Conservation (phyloP, 306 rosid species). For the Oxytropis ochrocephala region DNA sequence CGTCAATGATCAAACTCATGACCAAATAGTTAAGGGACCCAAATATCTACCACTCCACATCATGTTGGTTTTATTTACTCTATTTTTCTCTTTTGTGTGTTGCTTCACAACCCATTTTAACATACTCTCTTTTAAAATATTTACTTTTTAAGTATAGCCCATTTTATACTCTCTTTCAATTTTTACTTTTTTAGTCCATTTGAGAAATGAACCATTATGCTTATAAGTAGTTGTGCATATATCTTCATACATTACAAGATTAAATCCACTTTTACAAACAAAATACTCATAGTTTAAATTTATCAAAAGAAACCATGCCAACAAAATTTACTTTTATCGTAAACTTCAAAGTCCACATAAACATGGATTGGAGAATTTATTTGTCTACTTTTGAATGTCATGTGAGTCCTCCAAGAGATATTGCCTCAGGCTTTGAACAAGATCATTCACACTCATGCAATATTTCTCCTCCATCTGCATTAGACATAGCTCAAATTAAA, state of each 20-base stretch:
- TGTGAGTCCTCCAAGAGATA: neutral
- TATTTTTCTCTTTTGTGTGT: too few relatives aligned
- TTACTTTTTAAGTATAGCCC: too few relatives aligned
- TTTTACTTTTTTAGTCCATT: neutral
- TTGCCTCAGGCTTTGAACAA: slow-evolving; percentile 5
- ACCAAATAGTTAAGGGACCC: too few relatives aligned
- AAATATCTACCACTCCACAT: too few relatives aligned
- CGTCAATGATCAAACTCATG: too few relatives aligned
- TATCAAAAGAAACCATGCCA: neutral
- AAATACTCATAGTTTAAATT: neutral
- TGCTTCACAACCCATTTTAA: too few relatives aligned
- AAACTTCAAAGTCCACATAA: neutral
- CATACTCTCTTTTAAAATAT: too few relatives aligned
- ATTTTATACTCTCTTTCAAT: too few relatives aligned
- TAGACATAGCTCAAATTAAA: too few relatives aligned
- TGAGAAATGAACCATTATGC: neutral
- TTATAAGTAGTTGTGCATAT: neutral
- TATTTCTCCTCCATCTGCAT: slow-evolving; percentile 20
- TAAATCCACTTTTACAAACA: neutral
- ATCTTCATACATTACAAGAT: neutral
- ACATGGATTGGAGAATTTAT: neutral
- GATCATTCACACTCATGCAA: slow-evolving; percentile 10
- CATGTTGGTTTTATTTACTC: too few relatives aligned
- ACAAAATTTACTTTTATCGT: neutral
- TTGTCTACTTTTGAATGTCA: neutral